Evolutionary conservation across 345 rosid species (phyloP).

Genomic region (Stellera chamaejasme): DNA sequence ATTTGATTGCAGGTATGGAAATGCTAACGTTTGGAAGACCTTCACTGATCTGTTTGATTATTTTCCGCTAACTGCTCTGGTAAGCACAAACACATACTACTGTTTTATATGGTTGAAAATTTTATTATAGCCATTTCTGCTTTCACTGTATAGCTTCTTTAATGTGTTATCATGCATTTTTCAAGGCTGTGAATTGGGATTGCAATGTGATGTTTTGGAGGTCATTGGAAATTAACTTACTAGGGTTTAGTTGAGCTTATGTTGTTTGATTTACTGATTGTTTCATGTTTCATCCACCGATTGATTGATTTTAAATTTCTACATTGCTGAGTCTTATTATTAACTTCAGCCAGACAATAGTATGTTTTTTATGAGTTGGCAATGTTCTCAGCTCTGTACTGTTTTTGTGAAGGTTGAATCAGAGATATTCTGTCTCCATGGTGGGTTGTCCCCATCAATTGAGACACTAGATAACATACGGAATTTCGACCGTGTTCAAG

Average conservation of each 20-base stretch:
- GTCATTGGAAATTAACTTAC: background rate
- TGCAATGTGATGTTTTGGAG: background rate
- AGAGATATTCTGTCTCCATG: slow-evolving; percentile 87
- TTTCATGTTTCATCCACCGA: too few species aligned
- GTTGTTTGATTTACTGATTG: background rate
- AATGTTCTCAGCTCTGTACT: slow-evolving; percentile 9
- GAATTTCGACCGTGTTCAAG: slow-evolving; percentile 88
- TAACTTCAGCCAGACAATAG: too few species aligned
- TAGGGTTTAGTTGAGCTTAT: background rate
- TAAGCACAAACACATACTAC: slow-evolving; percentile 29
- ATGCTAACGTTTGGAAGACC: slow-evolving; percentile 88
- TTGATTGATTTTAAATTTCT: too few species aligned
- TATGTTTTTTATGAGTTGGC: background rate
- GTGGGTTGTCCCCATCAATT: slow-evolving; percentile 89
- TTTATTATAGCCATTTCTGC: background rate
- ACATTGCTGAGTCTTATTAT: too few species aligned
- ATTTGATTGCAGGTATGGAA: slow-evolving; percentile 68
- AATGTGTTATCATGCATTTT: too few species aligned
- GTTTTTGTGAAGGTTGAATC: slow-evolving; percentile 71
- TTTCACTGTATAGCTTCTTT: slow-evolving; percentile 5
- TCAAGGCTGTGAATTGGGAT: too few species aligned
- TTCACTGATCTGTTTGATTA: slow-evolving; percentile 93
- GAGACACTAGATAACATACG: slow-evolving; percentile 91
- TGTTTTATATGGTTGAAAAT: background rate
- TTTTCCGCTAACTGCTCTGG: slow-evolving; percentile 96